A percentile compares a stretch with the other conserved stretches of the same genome.
These are phyloP conservation scores for Leucaena leucocephala DNA, from an alignment of 306 rosid genomes.

Conservation along the genomic window DNA sequence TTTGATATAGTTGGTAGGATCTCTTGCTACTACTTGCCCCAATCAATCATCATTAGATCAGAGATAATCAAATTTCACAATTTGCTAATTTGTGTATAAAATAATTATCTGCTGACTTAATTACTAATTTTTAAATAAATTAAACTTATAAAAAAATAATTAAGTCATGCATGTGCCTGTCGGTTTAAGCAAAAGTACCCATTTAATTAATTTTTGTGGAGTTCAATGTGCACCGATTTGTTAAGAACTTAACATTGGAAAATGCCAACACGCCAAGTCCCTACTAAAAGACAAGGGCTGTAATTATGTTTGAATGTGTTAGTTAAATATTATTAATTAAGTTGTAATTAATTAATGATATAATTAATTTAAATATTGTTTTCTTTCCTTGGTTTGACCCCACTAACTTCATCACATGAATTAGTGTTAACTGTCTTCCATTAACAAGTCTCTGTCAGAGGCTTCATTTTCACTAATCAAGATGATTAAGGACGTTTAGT, in stretches of 20 bases:
- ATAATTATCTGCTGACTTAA: neutral
- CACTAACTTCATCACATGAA: conserved; percentile 46
- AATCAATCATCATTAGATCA: neutral
- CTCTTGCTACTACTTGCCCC: neutral
- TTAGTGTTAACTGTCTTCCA: conserved; percentile 22
- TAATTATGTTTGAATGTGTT: conserved; percentile 19
- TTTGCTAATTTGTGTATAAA: neutral
- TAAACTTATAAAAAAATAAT: neutral
- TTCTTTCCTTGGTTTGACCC: conserved; percentile 44
- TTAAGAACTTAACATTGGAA: neutral
- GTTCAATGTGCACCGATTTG: conserved; percentile 28
- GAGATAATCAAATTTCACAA: neutral
- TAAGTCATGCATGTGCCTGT: neutral
- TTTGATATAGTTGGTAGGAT: neutral
- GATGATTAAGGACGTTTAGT: neutral
- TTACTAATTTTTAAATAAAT: neutral
- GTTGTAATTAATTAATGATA: conserved; percentile 19
- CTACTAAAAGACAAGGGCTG: conserved; percentile 22
- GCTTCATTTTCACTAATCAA: neutral
- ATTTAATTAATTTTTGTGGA: conserved; percentile 29
- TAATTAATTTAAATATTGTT: conserved; percentile 17
- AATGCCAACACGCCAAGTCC: conserved; percentile 33
- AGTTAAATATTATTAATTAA: conserved; percentile 27
- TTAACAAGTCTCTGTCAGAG: neutral
- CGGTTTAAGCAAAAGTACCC: conserved; percentile 25